These are phyloP conservation scores for Truncatella angustata DNA, from an alignment of 2,329 filamentous ascomycete species.

Conservation along the genomic window DNA sequence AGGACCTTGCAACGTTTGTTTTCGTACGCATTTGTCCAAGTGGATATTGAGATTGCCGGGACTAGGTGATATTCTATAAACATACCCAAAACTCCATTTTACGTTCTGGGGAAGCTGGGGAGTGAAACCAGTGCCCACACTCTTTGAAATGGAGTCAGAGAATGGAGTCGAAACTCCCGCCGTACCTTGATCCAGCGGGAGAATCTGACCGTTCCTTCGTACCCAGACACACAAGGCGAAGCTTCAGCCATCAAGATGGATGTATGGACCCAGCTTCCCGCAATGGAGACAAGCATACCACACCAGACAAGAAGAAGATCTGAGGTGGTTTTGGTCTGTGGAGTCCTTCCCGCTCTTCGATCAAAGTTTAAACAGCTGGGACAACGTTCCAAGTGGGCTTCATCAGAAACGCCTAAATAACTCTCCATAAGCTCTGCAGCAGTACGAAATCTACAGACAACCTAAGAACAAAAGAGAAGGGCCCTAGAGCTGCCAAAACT, in stretches of 20 bases:
- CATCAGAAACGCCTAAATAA: background rate
- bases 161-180: background rate
- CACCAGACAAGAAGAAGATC: background rate
- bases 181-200: background rate
- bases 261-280: background rate
- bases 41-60: too few relatives aligned
- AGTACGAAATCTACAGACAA: background rate
- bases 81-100: too few relatives aligned
- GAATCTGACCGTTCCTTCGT: background rate
- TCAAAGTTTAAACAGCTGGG: background rate
- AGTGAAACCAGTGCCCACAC: too few relatives aligned
- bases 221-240: background rate
- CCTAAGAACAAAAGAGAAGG: background rate
- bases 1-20: too few relatives aligned
- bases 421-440: background rate
- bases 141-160: too few relatives aligned
- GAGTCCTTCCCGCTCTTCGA: slow-evolving; percentile 7
- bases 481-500: background rate
- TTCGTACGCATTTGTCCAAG: too few relatives aligned
- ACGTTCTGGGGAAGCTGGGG: too few relatives aligned
- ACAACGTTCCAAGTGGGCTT: slow-evolving; percentile 8
- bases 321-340: slow-evolving; percentile 6
- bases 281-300: slow-evolving; percentile 6
- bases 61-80: too few relatives aligned
- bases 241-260: slow-evolving; percentile 1